A percentile compares a stretch with the other conserved stretches of the same genome.
These are phyloP conservation scores for Blastomyces emzantsi DNA, from an alignment of 2,329 filamentous ascomycete species.

Conservation along the genomic window DNA sequence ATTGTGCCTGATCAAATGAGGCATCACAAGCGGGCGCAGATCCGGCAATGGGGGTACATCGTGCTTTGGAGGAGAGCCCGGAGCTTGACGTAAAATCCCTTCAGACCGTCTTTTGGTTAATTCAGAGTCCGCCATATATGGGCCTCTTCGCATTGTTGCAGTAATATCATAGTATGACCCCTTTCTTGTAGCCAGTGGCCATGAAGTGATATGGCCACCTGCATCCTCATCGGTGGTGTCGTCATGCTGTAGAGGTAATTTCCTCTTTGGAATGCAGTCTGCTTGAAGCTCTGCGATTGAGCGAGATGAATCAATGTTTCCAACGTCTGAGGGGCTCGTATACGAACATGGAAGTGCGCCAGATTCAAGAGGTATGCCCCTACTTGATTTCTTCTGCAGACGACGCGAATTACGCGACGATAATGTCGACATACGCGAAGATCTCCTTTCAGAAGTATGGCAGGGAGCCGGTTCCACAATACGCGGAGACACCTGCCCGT, in stretches of 20 bases:
- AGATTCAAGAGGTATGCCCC: slow-evolving; percentile 1
- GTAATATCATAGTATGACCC: slow-evolving; percentile 3
- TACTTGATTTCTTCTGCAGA: slow-evolving; percentile 3
- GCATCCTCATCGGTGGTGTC: not conserved
- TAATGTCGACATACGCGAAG: not conserved
- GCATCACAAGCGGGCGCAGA: not conserved
- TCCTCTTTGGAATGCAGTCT: not conserved
- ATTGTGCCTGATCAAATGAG: not conserved
- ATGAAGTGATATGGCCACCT: slow-evolving; percentile 2
- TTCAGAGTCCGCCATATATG: not conserved
- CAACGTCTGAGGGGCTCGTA: not conserved
- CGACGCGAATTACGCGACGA: slow-evolving; percentile 6
- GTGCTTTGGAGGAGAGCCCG: slow-evolving; percentile 9
- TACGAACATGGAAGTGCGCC: not conserved
- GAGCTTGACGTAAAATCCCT: not conserved
- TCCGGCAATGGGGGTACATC: slow-evolving; percentile 5
- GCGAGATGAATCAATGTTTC: not conserved
- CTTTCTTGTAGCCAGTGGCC: not conserved
- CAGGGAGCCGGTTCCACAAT: not conserved
- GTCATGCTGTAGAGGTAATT: not conserved
- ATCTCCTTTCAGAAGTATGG: not conserved
- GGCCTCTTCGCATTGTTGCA: not conserved
- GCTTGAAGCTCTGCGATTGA: slow-evolving; percentile 1
- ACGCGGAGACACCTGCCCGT: not conserved
- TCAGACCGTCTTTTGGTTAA: slow-evolving; percentile 4